These are phyloP conservation scores for Noccaea caerulescens DNA, from an alignment of 345 rosid species.

Conservation along the genomic window DNA sequence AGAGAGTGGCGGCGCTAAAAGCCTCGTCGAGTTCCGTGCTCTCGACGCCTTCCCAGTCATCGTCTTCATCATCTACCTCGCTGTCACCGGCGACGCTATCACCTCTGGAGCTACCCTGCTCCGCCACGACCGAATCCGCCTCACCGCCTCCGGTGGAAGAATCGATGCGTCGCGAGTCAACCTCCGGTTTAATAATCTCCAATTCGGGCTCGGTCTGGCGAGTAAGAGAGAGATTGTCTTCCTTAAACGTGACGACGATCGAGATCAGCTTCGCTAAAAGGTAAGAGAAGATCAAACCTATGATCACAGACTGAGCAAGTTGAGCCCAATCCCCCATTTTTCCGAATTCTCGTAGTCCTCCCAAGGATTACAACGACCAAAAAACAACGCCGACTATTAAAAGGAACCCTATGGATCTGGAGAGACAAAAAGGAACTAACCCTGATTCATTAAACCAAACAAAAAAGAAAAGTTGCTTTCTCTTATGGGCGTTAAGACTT, in stretches of 20 bases:
- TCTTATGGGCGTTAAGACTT: slow-evolving; percentile 28
- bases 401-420: slow-evolving; percentile 29
- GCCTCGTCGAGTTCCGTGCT: slow-evolving; percentile 84
- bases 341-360: background rate
- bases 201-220: slow-evolving; percentile 42
- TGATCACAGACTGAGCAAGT: slow-evolving; percentile 68
- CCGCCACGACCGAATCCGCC: slow-evolving; percentile 67
- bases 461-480: slow-evolving; percentile 11
- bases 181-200: slow-evolving; percentile 35
- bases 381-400: background rate
- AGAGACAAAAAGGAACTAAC: slow-evolving; percentile 31
- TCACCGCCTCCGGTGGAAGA: slow-evolving; percentile 38
- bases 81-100: slow-evolving; percentile 56
- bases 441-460: slow-evolving; percentile 14
- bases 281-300: slow-evolving; percentile 83
- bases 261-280: slow-evolving; percentile 94
- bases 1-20: slow-evolving; percentile 84
- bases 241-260: slow-evolving; percentile 74
- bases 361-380: background rate
- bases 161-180: slow-evolving; percentile 44
- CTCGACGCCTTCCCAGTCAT: slow-evolving; percentile 98
- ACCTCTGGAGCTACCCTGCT: slow-evolving; percentile 75
- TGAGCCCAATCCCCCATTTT: slow-evolving; percentile 80
- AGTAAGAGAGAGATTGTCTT: slow-evolving; percentile 68
- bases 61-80: slow-evolving; percentile 63